Percentiles rank a stretch among this genome's conserved stretches.
phyloP scores from a whole-genome alignment of 2,329 filamentous ascomycete genomes.

The Nemania bipapillata region DNA sequence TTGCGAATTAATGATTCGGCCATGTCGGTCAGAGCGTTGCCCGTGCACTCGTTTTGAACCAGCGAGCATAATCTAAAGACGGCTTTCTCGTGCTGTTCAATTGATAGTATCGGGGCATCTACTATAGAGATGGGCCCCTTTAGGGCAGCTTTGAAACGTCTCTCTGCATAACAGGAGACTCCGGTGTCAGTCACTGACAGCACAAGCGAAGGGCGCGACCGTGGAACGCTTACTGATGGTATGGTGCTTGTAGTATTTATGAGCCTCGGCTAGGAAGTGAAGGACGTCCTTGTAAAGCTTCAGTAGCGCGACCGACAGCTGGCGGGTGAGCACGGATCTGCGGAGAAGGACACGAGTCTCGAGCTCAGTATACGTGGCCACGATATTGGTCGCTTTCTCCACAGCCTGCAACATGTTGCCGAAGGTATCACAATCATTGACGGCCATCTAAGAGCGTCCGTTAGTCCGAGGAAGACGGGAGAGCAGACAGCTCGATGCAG shows the following conservation, averaged over 20 bases:
- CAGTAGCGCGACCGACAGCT: not conserved
- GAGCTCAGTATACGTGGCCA: slow-evolving; percentile 8
- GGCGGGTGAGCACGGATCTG: slow-evolving; percentile 6
- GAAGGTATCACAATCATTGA: slow-evolving; percentile 10
- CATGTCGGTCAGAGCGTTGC: not conserved
- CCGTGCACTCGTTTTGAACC: slow-evolving; percentile 9
- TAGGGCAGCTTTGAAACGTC: slow-evolving; percentile 2
- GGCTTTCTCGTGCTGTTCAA: slow-evolving; percentile 1
- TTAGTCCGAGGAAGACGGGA: not conserved
- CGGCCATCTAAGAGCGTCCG: not conserved
- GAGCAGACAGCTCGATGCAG: too few relatives aligned
- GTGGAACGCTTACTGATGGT: slow-evolving; percentile 2
- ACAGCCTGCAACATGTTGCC: slow-evolving; percentile 3
- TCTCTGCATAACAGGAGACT: not conserved
- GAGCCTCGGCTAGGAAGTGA: slow-evolving; percentile 6
- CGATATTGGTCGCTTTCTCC: not conserved
- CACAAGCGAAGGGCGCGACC: not conserved
- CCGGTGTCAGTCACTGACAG: too few relatives aligned
- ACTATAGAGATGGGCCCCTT: not conserved
- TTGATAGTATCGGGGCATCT: slow-evolving; percentile 1
- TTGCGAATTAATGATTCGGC: not conserved
- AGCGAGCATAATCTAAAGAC: slow-evolving; percentile 5
- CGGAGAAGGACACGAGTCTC: slow-evolving; percentile 10
- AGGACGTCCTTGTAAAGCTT: slow-evolving; percentile 10
- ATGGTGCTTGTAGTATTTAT: slow-evolving; percentile 4